Percentiles rank a stretch among this genome's conserved stretches.
These are phyloP conservation scores for Xylaria cubensis DNA, from an alignment of 495 filamentous ascomycete species.

Conservation along the genomic window DNA sequence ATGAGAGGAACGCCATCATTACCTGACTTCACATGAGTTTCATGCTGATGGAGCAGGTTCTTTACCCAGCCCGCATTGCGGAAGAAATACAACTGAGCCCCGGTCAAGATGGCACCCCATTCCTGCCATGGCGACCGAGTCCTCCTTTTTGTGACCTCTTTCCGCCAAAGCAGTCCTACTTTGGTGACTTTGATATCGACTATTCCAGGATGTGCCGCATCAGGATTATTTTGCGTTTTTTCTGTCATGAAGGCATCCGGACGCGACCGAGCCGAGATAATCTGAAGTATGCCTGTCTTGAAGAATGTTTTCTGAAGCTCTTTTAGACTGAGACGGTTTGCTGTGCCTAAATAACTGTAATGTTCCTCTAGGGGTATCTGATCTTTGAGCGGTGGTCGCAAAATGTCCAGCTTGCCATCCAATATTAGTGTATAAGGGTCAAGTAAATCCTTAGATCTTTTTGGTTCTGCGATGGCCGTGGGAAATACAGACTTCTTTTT, in stretches of 20 bases:
- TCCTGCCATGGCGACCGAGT: constrained; percentile 96
- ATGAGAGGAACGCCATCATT: constrained; percentile 73
- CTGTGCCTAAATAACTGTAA: constrained; percentile 84
- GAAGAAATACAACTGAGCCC: constrained; percentile 96
- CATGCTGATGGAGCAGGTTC: constrained; percentile 83
- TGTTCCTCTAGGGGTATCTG: constrained; percentile 92
- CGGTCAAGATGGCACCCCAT: constrained; percentile 95
- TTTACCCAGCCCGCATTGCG: constrained; percentile 93
- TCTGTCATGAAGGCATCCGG: constrained; percentile 94
- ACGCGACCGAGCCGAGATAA: constrained; percentile 87
- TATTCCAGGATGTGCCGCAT: constrained; percentile 88
- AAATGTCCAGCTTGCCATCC: constrained; percentile 79
- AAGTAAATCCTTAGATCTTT: constrained; percentile 78
- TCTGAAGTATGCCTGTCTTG: constrained; percentile 89
- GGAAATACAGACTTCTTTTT: constrained; percentile 76
- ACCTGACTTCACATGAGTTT: constrained; percentile 74
- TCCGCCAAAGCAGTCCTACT: constrained; percentile 94
- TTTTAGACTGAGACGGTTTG: constrained; percentile 72
- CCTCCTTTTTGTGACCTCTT: constrained; percentile 93
- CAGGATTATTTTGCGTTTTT: constrained; percentile 79
- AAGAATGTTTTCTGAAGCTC: constrained; percentile 86
- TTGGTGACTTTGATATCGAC: constrained; percentile 98
- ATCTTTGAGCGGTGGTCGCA: constrained; percentile 86
- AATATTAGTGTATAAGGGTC: constrained; percentile 95
- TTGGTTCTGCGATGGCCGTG: constrained; percentile 66